These are phyloP conservation scores for Colletotrichum costaricense DNA, from an alignment of 2,329 filamentous ascomycete species.

Conservation along the genomic window DNA sequence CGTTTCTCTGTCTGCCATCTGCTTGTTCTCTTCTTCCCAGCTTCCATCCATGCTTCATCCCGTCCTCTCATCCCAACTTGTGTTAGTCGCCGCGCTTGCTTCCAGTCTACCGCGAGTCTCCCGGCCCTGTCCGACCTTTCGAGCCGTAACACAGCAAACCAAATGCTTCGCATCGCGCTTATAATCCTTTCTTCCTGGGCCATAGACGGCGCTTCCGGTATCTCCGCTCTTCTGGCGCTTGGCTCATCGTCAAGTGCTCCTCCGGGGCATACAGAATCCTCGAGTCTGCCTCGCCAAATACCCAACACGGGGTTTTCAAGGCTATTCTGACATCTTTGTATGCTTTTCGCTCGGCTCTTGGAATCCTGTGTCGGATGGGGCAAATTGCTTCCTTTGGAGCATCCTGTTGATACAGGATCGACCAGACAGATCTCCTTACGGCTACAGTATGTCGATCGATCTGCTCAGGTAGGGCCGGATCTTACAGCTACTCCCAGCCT, in stretches of 20 bases:
- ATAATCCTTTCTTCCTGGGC: background rate
- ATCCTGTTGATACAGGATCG: conserved; percentile 7
- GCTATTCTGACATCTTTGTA: background rate
- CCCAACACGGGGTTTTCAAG: background rate
- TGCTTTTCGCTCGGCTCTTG: background rate
- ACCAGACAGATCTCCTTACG: conserved; percentile 3
- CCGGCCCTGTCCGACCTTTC: background rate
- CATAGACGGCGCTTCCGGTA: background rate
- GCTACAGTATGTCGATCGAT: conserved; percentile 23
- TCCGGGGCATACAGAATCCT: background rate
- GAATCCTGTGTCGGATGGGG: background rate
- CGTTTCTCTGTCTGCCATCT: background rate
- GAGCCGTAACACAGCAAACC: conserved; percentile 30
- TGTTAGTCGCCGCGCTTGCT: background rate
- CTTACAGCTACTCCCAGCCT: conserved; percentile 22
- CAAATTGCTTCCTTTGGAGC: background rate
- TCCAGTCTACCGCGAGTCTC: background rate
- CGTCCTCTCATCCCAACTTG: background rate
- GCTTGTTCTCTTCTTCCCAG: background rate
- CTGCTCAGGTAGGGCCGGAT: background rate
- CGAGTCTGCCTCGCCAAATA: conserved; percentile 27
- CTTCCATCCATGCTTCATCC: background rate
- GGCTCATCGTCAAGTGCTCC: background rate
- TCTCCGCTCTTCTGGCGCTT: conserved; percentile 6
- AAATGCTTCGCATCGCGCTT: conserved; percentile 6